Evolutionary conservation across 2,329 filamentous ascomycete species (phyloP).

Genomic region (Phyllosticta capitalensis): DNA sequence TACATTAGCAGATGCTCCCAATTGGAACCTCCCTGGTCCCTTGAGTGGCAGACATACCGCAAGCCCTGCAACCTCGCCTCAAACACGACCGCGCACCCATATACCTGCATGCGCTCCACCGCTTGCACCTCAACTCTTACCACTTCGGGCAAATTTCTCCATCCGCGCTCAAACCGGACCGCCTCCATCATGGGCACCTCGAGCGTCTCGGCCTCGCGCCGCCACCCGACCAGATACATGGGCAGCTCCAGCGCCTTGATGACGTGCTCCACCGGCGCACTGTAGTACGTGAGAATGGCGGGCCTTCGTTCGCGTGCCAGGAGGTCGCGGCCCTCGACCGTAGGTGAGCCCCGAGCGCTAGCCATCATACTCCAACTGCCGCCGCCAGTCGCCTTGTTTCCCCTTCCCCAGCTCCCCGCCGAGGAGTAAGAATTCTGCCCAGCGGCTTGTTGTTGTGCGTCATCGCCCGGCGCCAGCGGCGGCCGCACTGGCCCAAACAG

Average conservation of each 20-base stretch:
- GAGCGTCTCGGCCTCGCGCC: constrained; percentile 54
- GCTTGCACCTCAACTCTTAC: constrained; percentile 61
- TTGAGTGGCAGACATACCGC: constrained; percentile 30
- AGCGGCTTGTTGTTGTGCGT: neutral
- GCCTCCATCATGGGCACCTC: constrained; percentile 63
- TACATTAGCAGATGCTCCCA: neutral
- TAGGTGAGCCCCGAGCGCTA: neutral
- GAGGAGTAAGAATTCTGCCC: too few relatives aligned
- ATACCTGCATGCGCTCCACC: constrained; percentile 64
- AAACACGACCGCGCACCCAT: constrained; percentile 58
- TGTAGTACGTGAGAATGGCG: constrained; percentile 70
- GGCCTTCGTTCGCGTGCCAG: constrained; percentile 40
- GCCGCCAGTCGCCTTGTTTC: neutral
- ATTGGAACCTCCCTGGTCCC: neutral
- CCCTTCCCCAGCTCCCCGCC: neutral
- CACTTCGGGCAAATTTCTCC: constrained; percentile 44
- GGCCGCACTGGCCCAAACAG: constrained; percentile 40
- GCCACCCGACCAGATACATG: constrained; percentile 59
- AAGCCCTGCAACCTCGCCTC: constrained; percentile 68
- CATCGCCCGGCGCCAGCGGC: neutral
- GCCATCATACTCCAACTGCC: neutral
- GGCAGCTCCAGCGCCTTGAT: constrained; percentile 55
- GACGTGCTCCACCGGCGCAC: constrained; percentile 55
- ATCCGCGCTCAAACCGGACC: constrained; percentile 52
- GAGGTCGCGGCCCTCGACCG: neutral